Percentiles rank a stretch among this genome's conserved stretches.
Conservation (phyloP, 2,329 filamentous ascomycete genomes). For the Cercospora janseana region DNA sequence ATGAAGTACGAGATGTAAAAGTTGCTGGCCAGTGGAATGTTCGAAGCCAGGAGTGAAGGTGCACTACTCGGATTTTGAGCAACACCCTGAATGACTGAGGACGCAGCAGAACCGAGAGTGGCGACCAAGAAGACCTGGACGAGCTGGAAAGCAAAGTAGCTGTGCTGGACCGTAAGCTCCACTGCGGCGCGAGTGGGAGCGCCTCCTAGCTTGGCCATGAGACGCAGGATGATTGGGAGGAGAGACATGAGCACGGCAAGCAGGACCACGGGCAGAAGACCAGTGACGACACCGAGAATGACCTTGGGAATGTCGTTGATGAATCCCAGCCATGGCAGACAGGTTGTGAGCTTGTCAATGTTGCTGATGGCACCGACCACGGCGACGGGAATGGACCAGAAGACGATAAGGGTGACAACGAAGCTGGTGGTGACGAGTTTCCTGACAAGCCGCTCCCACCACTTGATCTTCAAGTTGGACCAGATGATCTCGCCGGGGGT, state of each 20-base stretch:
- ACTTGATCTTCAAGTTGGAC: conserved; percentile 76
- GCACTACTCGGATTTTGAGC: conserved; percentile 55
- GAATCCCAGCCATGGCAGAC: conserved; percentile 66
- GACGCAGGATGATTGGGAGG: conserved; percentile 76
- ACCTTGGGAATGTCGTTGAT: conserved; percentile 65
- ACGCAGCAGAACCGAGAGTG: conserved; percentile 77
- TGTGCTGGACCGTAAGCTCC: conserved; percentile 86
- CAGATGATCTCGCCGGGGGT: conserved; percentile 83
- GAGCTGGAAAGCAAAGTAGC: conserved; percentile 87
- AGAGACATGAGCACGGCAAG: conserved; percentile 83
- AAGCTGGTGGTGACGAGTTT: conserved; percentile 68
- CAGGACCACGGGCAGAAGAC: conserved; percentile 75
- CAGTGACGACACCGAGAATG: conserved; percentile 81
- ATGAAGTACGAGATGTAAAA: conserved; percentile 96
- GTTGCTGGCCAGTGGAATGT: conserved; percentile 77
- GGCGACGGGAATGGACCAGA: conserved; percentile 77
- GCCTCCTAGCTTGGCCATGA: conserved; percentile 76
- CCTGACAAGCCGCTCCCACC: conserved; percentile 80
- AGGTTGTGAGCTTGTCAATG: conserved; percentile 57
- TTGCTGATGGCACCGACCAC: conserved; percentile 85
- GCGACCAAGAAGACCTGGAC: conserved; percentile 89
- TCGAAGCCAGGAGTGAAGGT: conserved; percentile 34
- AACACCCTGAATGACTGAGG: conserved; percentile 65
- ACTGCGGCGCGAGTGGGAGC: conserved; percentile 75
- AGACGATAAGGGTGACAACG: conserved; percentile 75